Evolutionary conservation across 257 asterid genomes (phyloP).

Genomic region (Solanum ossicruentum): DNA sequence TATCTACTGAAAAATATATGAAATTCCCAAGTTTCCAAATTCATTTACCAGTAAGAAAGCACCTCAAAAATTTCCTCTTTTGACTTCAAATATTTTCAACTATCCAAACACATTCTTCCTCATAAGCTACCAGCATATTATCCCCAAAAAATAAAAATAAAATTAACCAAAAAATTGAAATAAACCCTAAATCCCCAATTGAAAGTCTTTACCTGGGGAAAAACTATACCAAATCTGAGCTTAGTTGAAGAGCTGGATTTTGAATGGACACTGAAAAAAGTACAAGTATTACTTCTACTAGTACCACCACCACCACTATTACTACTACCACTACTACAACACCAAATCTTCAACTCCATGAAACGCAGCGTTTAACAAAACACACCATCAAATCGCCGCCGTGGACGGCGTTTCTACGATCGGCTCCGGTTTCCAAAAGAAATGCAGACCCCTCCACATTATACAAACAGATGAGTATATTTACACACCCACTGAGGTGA

Average conservation of each 20-base stretch:
- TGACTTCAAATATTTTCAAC: background rate
- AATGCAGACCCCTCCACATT: conserved; percentile 47
- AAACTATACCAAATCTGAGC: conserved; percentile 15
- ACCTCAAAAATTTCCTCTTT: background rate
- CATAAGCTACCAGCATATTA: background rate
- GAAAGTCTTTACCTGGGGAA: background rate
- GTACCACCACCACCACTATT: background rate
- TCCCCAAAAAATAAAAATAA: background rate
- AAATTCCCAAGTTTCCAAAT: background rate
- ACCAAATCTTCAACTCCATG: conserved; percentile 79
- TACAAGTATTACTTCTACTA: background rate
- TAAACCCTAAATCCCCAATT: background rate
- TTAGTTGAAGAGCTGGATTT: conserved; percentile 27
- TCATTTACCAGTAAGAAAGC: background rate
- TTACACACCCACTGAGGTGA: background rate
- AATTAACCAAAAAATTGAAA: background rate
- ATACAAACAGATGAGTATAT: background rate
- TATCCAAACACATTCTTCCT: background rate
- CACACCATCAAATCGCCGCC: conserved; percentile 36
- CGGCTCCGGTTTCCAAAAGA: conserved; percentile 15
- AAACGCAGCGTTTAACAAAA: conserved; percentile 30
- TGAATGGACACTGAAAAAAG: conserved; percentile 28
- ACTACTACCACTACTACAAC: conserved; percentile 31
- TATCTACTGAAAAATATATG: background rate
- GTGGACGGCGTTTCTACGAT: conserved; percentile 31